Evolutionary conservation across 768 basidiomycete genomes (phyloP).

Genomic region (Suillus clintonianus): DNA sequence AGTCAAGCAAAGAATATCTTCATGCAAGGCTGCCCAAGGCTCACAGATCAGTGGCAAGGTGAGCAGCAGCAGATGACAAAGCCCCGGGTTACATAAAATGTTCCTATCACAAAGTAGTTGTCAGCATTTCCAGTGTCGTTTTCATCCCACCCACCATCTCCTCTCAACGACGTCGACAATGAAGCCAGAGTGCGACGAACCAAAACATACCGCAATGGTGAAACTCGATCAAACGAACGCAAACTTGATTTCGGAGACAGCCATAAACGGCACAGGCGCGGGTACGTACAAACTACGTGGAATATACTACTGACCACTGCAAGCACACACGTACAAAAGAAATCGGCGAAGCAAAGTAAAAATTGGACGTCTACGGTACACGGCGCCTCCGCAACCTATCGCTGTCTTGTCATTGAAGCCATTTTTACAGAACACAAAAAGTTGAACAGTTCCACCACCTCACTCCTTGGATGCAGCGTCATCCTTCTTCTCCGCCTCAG

Average conservation of each 20-base stretch:
- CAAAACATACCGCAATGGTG: neutral
- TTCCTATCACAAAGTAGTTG: constrained; percentile 27
- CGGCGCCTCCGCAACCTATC: constrained; percentile 1
- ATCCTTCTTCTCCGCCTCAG: constrained; percentile 30
- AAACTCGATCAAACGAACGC: neutral
- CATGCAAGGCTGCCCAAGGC: too few species aligned
- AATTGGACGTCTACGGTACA: constrained; percentile 1
- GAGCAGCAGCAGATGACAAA: constrained; percentile 32
- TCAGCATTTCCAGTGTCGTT: constrained; percentile 30
- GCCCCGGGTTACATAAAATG: constrained; percentile 37
- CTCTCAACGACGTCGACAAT: constrained; percentile 5
- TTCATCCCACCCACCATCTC: constrained; percentile 37
- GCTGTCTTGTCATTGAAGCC: constrained; percentile 6
- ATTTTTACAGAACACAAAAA: constrained; percentile 4
- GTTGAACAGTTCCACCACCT: neutral
- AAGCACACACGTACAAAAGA: neutral
- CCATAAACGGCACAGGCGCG: constrained; percentile 6
- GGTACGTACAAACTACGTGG: constrained; percentile 5
- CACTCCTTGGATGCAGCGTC: constrained; percentile 26
- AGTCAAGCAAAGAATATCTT: neutral
- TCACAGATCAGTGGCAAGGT: neutral
- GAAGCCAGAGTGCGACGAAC: neutral
- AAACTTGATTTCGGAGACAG: constrained; percentile 1
- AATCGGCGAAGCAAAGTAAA: neutral
- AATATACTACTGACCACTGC: constrained; percentile 1